phyloP scores from a whole-genome alignment of 1,139 yeast genomes.

The Williopsis jadinii region DNA sequence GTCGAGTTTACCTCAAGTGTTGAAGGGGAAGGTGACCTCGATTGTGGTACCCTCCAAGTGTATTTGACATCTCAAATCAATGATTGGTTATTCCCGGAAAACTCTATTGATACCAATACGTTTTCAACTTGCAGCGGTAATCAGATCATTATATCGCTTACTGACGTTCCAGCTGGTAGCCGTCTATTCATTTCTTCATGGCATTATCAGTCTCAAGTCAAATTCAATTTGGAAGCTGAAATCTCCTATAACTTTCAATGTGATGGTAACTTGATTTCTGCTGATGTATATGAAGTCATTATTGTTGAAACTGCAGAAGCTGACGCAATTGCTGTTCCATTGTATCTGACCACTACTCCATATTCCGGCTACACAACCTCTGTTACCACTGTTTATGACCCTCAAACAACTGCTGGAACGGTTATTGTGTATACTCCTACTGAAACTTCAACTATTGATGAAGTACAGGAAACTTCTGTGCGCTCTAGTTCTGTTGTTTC shows the following conservation, averaged over 20 bases:
- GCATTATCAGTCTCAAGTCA: constrained; percentile 12
- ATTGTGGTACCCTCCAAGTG: constrained; percentile 24
- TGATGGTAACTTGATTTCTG: constrained; percentile 8
- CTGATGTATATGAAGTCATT: constrained; percentile 7
- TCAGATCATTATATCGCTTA: constrained; percentile 4
- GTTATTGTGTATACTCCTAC: constrained; percentile 15
- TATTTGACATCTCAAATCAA: constrained; percentile 23
- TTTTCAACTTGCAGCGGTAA: constrained; percentile 22
- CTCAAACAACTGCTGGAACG: constrained; percentile 11
- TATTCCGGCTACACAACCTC: constrained; percentile 23
- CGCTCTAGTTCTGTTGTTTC: neutral
- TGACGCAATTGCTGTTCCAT: constrained; percentile 15
- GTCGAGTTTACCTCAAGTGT: constrained; percentile 20
- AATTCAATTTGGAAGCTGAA: constrained; percentile 10
- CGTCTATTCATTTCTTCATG: constrained; percentile 21
- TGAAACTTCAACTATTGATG: constrained; percentile 1
- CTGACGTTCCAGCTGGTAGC: constrained; percentile 16
- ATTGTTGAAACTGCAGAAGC: constrained; percentile 11
- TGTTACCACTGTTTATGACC: constrained; percentile 8
- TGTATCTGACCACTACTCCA: constrained; percentile 20
- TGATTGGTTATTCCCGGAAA: constrained; percentile 26
- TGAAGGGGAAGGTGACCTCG: constrained; percentile 16
- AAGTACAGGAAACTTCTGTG: neutral
- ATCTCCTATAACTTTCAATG: constrained; percentile 15
- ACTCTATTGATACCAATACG: constrained; percentile 13